phyloP scores from a whole-genome alignment of 805 yeast genomes.

The Jamesozyma rosinii region DNA sequence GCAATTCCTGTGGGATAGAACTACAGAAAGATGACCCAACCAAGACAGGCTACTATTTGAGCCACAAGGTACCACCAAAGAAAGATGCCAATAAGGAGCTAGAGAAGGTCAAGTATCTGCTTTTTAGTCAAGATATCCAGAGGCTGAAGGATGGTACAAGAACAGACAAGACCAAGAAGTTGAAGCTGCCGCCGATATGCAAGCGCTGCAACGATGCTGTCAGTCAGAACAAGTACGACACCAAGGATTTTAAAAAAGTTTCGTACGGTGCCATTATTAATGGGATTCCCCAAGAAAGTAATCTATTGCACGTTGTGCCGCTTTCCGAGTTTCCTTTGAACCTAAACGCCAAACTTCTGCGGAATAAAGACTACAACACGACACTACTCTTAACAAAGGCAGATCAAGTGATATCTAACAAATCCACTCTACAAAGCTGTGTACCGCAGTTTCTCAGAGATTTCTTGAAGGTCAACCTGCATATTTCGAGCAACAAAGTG shows the following conservation, averaged over 20 bases:
- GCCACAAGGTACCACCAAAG: constrained; percentile 17
- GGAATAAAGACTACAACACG: constrained; percentile 7
- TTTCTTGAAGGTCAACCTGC: constrained; percentile 24
- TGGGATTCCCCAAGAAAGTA: constrained; percentile 35
- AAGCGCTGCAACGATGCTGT: constrained; percentile 48
- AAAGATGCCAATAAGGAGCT: constrained; percentile 3
- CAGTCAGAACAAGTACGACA: constrained; percentile 35
- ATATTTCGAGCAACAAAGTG: constrained; percentile 20
- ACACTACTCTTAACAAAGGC: constrained; percentile 23
- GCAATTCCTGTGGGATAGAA: constrained; percentile 51
- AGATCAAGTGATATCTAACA: constrained; percentile 26
- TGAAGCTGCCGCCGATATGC: constrained; percentile 34
- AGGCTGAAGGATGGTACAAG: constrained; percentile 12
- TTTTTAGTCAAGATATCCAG: constrained; percentile 26
- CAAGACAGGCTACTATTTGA: constrained; percentile 38
- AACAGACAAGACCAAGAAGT: constrained; percentile 3
- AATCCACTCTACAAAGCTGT: constrained; percentile 15
- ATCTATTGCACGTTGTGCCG: constrained; percentile 52
- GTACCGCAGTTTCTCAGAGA: constrained; percentile 28
- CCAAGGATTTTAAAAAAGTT: constrained; percentile 28
- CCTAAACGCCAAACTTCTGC: constrained; percentile 28
- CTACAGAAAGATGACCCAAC: constrained; percentile 36
- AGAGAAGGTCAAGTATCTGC: constrained; percentile 22
- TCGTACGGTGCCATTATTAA: constrained; percentile 28
- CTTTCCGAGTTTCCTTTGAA: constrained; percentile 68